Evolutionary conservation across 2,329 filamentous ascomycete genomes (phyloP), one percentile per base, ranked within the genome.

Genomic region (Macrophomina pseudophaseolina): DNA sequence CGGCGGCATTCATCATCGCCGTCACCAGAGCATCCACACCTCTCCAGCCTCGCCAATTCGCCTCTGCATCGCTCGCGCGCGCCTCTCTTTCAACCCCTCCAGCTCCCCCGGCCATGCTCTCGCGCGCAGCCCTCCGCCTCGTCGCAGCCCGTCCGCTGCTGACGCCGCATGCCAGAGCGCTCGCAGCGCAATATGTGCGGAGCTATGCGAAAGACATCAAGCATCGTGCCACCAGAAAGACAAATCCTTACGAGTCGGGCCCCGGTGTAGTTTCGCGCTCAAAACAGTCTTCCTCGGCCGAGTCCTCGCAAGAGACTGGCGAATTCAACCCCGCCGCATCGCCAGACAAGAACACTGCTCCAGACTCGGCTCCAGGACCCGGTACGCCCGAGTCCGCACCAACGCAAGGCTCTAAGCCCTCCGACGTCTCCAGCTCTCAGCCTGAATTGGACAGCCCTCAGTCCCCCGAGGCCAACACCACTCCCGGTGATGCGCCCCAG

Each of bases 401-500:
- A 35, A 63, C 56, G 32, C 46, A 67, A 28, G 51, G 70, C 56
- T 65, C 71, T 4, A 35, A 64, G 18, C 32, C 62, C 14, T 23
- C 62, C 33, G 71, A 74, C 11, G 74, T 70, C 56, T 71, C 73
- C 7, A 70, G 68, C 12, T 71, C 73, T 16, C 77, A 83, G 72
- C 72, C 76, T 42, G 75, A 80, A 68, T 74, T 80, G 71, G 68
- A 72, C 64, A 73, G 72, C 67, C 71, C 76, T 68, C 75, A 70
- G 71, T 73, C 71, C 66, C 73, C 73, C 73, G 58, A 70, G 44
- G 71, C 72, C 28, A 78, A 82, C 68, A 79, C 76, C 32, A 73
- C 77, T 46, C 71, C 80, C 67, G 73, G 76, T 59, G 79, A 82
- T 51, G 69, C 78, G 56, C 79, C 82, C 62, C 72, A 85, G 71